Conservation (phyloP, 176 grass and related monocot genomes). For the sorghum (Sorghum bicolor) region DNA sequence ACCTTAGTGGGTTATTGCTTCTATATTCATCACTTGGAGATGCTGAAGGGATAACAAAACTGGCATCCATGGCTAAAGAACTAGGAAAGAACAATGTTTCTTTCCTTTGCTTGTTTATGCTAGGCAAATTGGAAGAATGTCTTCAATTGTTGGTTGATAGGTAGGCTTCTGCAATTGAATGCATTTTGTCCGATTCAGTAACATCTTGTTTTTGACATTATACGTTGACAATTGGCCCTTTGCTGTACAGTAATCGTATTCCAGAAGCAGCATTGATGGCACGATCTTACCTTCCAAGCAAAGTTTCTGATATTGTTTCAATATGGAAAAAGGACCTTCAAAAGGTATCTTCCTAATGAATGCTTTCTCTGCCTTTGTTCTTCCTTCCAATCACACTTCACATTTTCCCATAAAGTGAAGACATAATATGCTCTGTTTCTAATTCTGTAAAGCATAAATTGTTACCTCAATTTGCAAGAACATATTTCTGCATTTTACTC, state of each 20-base stretch:
- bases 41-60: constrained; percentile 77
- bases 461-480: neutral
- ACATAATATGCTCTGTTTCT: neutral
- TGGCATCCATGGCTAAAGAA: constrained; percentile 74
- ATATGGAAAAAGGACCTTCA: constrained; percentile 81
- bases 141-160: constrained; percentile 81
- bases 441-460: constrained; percentile 1
- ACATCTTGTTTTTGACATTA: constrained; percentile 9
- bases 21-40: constrained; percentile 90
- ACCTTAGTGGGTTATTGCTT: constrained; percentile 78
- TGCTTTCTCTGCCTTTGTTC: neutral
- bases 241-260: constrained; percentile 58
- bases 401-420: neutral
- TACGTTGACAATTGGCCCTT: constrained; percentile 5
- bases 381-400: neutral
- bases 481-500: neutral
- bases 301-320: constrained; percentile 73
- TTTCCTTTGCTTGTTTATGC: constrained; percentile 85
- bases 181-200: neutral
- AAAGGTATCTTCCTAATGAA: constrained; percentile 39
- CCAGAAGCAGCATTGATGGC: constrained; percentile 91
- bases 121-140: constrained; percentile 82
- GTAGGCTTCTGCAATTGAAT: constrained; percentile 30
- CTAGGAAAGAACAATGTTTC: constrained; percentile 94
- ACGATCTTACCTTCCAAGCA: constrained; percentile 84